Evolutionary conservation across 352 stramenopile genomes (phyloP), one percentile per base, ranked within the genome.

Genomic region (Phytophthora fragariaefolia): DNA sequence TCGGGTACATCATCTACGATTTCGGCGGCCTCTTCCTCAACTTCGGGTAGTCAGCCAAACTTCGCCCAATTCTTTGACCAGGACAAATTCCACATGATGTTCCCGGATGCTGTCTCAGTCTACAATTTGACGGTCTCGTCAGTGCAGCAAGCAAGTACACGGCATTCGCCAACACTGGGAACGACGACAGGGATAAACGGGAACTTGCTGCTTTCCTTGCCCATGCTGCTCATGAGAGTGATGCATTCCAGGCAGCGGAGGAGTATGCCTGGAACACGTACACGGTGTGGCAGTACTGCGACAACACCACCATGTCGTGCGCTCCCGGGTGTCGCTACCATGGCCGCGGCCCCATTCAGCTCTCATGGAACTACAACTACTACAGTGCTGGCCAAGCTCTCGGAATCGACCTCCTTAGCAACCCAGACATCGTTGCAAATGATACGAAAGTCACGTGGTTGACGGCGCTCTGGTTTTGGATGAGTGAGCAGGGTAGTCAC

Each of bases 291-390:
- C 70, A 82, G 59, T 83, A 83, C 64, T 86, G 78, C 40, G 73
- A 86, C 56, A 66, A 70, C 49, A 76, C 56, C 9, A 69, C 57
- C 4, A 68, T 65, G 36, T 40, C 72, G 17, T 86, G 77, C 30
- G 63, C 59, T 20, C 23, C 66, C 6, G 77, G 73, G 13, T 59
- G 66, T 23, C 74, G 75, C 20, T 83, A 85, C 56, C 71, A 85
- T 24, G 77, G 75, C 22, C 78, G 78, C 18, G 78, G 78, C 15
- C 66, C 78, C 15, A 83, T 86, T 55, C 69, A 80, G 60, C 61
- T 86, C 27, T 76, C 69, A 8, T 86, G 77, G 77, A 86, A 83
- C 64, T 83, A 83, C 65, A 86, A 86, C 47, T 86, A 86, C 61
- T 73, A 70, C 26, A 55, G 67, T 22, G 73, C 71, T 7, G 77